These are phyloP conservation scores for Hypoxylon sp. DNA, from an alignment of 2,329 filamentous ascomycete species.

Conservation along the genomic window DNA sequence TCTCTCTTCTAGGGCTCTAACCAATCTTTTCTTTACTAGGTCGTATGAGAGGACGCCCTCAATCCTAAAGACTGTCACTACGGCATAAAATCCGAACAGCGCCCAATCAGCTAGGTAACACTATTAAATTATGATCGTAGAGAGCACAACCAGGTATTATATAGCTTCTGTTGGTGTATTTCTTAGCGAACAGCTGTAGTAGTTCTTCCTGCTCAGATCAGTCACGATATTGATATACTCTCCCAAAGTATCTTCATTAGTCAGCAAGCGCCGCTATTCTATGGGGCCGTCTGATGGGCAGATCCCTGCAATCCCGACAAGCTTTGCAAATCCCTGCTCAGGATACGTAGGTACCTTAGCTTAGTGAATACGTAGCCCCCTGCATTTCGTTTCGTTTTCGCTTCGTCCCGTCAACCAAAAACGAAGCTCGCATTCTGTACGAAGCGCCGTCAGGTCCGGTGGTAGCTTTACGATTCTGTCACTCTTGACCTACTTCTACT, in stretches of 20 bases:
- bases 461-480: constrained; percentile 15
- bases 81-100: no score
- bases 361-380: constrained; percentile 13
- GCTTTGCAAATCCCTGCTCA: constrained; percentile 6
- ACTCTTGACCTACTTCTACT: constrained; percentile 8
- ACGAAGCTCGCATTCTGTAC: constrained; percentile 19
- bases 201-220: neutral
- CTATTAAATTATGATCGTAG: no score
- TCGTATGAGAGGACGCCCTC: no score
- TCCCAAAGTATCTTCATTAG: neutral
- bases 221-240: neutral
- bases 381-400: constrained; percentile 19
- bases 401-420: constrained; percentile 20
- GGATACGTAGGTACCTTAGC: no score
- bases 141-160: no score
- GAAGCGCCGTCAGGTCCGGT: constrained; percentile 16
- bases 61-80: no score
- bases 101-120: no score
- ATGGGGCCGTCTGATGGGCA: constrained; percentile 12
- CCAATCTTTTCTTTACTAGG: neutral
- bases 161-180: no score
- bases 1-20: no score
- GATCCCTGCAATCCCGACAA: constrained; percentile 3
- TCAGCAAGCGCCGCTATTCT: neutral
- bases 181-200: neutral